Evolutionary conservation across 2,329 filamentous ascomycete species (phyloP).

Genomic region (Penicillium sp.): DNA sequence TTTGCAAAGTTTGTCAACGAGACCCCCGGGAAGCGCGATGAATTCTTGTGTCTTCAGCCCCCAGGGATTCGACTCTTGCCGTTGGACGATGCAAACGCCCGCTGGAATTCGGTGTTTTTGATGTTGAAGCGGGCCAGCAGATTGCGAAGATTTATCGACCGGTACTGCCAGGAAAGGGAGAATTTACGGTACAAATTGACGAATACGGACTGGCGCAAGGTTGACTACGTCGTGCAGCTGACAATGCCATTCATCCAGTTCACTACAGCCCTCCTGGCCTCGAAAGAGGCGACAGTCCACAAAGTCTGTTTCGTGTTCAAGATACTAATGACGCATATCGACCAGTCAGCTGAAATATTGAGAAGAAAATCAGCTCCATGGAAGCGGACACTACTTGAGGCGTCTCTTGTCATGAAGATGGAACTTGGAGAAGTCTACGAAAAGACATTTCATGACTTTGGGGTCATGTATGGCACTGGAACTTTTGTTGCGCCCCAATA

Average conservation of each 20-base stretch:
- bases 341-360: neutral
- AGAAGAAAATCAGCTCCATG: neutral
- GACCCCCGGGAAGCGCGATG: slow-evolving; percentile 1
- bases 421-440: too few relatives aligned
- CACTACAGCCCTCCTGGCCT: neutral
- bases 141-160: neutral
- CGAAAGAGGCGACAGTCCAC: neutral
- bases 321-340: neutral
- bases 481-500: too few relatives aligned
- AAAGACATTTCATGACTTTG: too few relatives aligned
- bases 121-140: neutral
- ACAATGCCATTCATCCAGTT: neutral
- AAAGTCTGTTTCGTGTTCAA: neutral
- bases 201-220: neutral
- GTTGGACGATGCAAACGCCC: neutral
- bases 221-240: neutral
- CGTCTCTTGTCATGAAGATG: neutral
- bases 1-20: slow-evolving; percentile 8
- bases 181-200: neutral
- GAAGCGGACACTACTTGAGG: neutral
- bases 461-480: too few relatives aligned
- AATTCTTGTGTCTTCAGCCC: too few relatives aligned
- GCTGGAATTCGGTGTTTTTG: neutral
- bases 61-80: neutral
- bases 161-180: neutral